Evolutionary conservation across 805 yeast genomes (phyloP), one percentile per base, ranked within the genome.

Genomic region (Candida corydali): DNA sequence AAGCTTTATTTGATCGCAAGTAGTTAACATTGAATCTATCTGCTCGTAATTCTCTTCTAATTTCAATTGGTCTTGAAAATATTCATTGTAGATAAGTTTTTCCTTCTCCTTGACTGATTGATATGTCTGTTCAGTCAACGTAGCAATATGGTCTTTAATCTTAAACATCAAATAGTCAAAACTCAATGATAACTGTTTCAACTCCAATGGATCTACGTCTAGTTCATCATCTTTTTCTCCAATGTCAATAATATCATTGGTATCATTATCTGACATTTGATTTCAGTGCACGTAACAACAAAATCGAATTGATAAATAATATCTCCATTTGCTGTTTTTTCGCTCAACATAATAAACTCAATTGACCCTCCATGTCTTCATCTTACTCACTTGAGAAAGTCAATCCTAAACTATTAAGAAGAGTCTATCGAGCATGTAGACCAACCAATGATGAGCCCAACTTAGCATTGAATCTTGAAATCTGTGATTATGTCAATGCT

Each of bases 401-500:
- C 50, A 68, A 63, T 42, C 73, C 73, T n/a, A 68, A 65, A 56
- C 55, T 68, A 34, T 61, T 68, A 44, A 55, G 73, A 44, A 51
- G 71, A 42, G 65, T 68, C 27, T 68, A 80, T 52, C 78, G 96
- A 43, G 97, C 98, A 2, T 88, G 96, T 52, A 76, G 93, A 48
- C 82, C 93, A 26, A 70, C 91, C 1, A 67, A 86, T 32, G 67
- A 63, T 35, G 96, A 91, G 63, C 98, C 98, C 5, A 91, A 93
- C 54, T 71, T 89, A 40, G 86, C 87, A 3, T 64, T 88, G 43
- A 93, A 91, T 56, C 64, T 93, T 48, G 97, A 91, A 55, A 89
- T 93, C 41, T 91, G 97, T 43, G 99, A 93, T 60, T 74, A 82
- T 51, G 80, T 93, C 59, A 93, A 93, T 55, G 89, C 84, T 38